Evolutionary conservation across 345 rosid species (phyloP).

Genomic region (Nephelium lappaceum): DNA sequence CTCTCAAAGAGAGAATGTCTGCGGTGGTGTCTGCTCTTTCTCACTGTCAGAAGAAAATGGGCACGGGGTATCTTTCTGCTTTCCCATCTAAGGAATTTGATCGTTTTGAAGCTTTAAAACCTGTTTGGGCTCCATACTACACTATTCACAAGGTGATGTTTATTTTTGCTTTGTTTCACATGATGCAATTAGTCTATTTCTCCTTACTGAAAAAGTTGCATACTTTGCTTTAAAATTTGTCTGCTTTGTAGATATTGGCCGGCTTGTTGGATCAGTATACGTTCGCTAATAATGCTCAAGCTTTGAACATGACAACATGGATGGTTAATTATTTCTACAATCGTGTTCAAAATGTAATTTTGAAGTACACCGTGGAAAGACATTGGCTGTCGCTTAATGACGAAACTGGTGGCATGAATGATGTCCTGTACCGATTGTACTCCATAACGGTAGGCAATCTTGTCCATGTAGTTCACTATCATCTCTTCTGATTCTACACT

Average conservation of each 20-base stretch:
- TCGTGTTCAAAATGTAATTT: slow-evolving; percentile 52
- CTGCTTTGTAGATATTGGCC: slow-evolving; percentile 44
- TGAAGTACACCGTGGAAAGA: slow-evolving; percentile 35
- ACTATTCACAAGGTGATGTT: slow-evolving; percentile 55
- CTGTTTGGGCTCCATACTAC: slow-evolving; percentile 68
- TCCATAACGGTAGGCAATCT: slow-evolving; percentile 38
- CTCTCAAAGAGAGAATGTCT: slow-evolving; percentile 42
- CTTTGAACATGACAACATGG: slow-evolving; percentile 46
- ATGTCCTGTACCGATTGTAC: slow-evolving; percentile 48
- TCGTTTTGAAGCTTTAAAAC: slow-evolving; percentile 48
- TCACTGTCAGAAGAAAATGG: slow-evolving; percentile 52
- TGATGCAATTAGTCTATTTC: background rate
- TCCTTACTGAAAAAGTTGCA: background rate
- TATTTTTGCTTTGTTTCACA: background rate
- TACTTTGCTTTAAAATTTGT: background rate
- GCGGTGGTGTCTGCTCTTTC: slow-evolving; percentile 42
- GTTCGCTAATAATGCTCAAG: slow-evolving; percentile 40
- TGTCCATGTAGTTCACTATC: background rate
- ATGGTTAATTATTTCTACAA: slow-evolving; percentile 56
- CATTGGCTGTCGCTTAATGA: slow-evolving; percentile 56
- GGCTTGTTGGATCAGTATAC: slow-evolving; percentile 56
- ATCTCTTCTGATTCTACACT: background rate
- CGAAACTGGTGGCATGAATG: slow-evolving; percentile 70
- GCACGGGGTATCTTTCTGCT: slow-evolving; percentile 56
- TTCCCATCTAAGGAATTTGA: slow-evolving; percentile 55